Base-by-base conservation (phyloP, 306 rosid species). In the Medicago ruthenica region DNA sequence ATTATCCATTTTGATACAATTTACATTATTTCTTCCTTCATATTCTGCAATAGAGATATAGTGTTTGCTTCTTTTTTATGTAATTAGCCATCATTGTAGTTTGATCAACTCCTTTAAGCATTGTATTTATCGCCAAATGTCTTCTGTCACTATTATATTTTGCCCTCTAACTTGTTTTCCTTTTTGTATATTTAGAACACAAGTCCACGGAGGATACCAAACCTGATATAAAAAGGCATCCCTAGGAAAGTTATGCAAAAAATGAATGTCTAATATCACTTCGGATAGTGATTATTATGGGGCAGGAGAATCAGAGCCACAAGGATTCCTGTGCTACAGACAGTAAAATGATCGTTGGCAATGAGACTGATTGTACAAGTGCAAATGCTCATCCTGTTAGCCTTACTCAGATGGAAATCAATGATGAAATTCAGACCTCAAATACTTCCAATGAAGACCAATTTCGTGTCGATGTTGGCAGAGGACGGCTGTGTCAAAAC, bases 121-220 rank as follows among this genome's bases (percentile, higher is more conserved):
- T 65, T 40, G 16, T 69, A 45, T n/a, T n/a, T 34, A 37, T 8
- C 8, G 42, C 40, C 27, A 10, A 17, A 37, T 57, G 22, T 60
- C 76, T 70, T 64, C 69, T 37, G 79, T 55, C 76, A 61, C 66
- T 61, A 55, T 65, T 61, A 67, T 36, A 53, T 60, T 64, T 16
- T 21, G 37, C 6, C 58, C 67, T 27, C 65, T 78, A 11, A 48
- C 48, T 66, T 24, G 21, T 62, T 48, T 57, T 5, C 21, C 31
- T 20, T 60, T 34, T 47, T 58, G 63, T 37, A 53, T 76, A 27
- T 74, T 67, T 69, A 24, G 51, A 44, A 73, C 79, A 69, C 70
- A 78, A 81, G 82, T 76, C 61, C 13, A 82, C 85, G 84, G 84
- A 73, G 42, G 73, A 73, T 57, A 9, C 59, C 8, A 81, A 78